Evolutionary conservation across 371 early-diverging fungal genomes (phyloP).

Genomic region (Haplosporangium sp.): DNA sequence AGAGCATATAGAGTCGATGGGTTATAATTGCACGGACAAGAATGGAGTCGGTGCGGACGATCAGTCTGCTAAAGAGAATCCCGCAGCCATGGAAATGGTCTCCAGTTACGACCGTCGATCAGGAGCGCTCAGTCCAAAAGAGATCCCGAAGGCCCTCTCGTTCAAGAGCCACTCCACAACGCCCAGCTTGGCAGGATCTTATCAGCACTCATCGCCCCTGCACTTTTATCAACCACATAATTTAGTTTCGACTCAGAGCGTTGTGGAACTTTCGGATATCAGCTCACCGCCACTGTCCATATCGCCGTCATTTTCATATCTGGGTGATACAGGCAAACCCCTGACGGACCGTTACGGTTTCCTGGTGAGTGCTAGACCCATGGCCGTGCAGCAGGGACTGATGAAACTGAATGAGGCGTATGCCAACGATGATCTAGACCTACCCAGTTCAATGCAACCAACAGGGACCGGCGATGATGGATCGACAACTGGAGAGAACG

Average conservation of each 20-base stretch:
- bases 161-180: constrained; percentile 24
- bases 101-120: constrained; percentile 30
- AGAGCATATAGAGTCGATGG: constrained; percentile 18
- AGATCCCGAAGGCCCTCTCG: constrained; percentile 32
- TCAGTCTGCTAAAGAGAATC: neutral
- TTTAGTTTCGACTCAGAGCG: constrained; percentile 18
- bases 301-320: constrained; percentile 34
- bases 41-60: constrained; percentile 11
- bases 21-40: constrained; percentile 3
- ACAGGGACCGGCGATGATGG: too few relatives aligned
- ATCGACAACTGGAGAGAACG: neutral
- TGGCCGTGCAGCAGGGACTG: constrained; percentile 52
- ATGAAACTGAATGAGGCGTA: constrained; percentile 45
- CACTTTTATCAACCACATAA: constrained; percentile 18
- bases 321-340: constrained; percentile 30
- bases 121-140: constrained; percentile 22
- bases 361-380: constrained; percentile 41
- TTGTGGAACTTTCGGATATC: constrained; percentile 51
- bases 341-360: constrained; percentile 53
- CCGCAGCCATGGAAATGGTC: constrained; percentile 11
- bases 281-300: constrained; percentile 27
- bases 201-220: constrained; percentile 27
- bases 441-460: constrained; percentile 4
- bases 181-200: constrained; percentile 30
- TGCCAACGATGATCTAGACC: constrained; percentile 31